Conservation (phyloP, 345 rosid genomes). For the Arabis hirsuta region DNA sequence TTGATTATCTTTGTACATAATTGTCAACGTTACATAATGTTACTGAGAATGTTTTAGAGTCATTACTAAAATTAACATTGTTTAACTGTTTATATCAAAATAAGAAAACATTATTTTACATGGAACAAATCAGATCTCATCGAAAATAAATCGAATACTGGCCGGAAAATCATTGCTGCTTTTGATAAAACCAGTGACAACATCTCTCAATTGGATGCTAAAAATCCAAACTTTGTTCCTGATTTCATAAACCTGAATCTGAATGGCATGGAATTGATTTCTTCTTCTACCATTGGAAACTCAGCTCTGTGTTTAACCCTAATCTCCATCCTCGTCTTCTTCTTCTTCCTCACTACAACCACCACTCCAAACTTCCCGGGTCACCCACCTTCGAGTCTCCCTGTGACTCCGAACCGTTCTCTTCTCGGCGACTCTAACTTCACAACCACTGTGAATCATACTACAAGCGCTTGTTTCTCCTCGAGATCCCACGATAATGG, state of each 20-base stretch:
- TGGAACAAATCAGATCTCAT: slow-evolving; percentile 35
- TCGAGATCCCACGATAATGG: slow-evolving; percentile 46
- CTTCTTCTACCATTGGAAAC: slow-evolving; percentile 44
- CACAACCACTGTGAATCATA: background rate
- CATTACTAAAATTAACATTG: no score
- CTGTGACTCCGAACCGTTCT: slow-evolving; percentile 52
- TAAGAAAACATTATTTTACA: background rate
- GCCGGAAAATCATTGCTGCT: no score
- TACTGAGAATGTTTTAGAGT: no score
- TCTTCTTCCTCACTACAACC: slow-evolving; percentile 53
- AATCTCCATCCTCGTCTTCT: slow-evolving; percentile 59
- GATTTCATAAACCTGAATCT: slow-evolving; percentile 8
- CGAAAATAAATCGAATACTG: background rate
- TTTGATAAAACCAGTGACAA: background rate
- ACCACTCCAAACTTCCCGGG: slow-evolving; percentile 31
- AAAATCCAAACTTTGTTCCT: background rate
- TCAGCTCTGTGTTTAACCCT: slow-evolving; percentile 51
- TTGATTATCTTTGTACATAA: no score
- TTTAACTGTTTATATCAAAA: no score
- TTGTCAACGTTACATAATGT: no score
- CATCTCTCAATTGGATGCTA: background rate
- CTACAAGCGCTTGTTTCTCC: slow-evolving; percentile 39
- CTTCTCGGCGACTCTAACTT: slow-evolving; percentile 46
- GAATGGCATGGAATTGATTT: slow-evolving; percentile 68
- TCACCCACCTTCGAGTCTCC: slow-evolving; percentile 9